Evolutionary conservation across 306 rosid genomes (phyloP), one percentile per base, ranked within the genome.

Genomic region (Sicyos edulis): DNA sequence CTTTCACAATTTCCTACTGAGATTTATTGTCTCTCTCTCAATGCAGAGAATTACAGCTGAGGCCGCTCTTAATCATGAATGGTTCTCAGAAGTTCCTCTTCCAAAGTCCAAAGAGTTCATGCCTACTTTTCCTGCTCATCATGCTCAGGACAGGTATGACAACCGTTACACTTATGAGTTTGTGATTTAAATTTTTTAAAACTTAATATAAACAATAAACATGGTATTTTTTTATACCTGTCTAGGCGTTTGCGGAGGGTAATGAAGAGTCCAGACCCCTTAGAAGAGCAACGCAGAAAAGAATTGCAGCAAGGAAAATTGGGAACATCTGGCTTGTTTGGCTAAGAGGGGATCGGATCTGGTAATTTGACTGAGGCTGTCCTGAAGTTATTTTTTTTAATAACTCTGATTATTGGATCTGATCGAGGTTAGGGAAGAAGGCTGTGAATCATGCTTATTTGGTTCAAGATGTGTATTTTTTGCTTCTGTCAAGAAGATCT

Each of bases 51-150:
- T 95, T 72, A 89, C 96, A 4, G 99, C 96, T 49, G 97, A 86
- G 77, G 96, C 82, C 14, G 99, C 99, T 75, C 87, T 95, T 61
- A 87, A 91, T 84, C 99, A 95, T 83, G 97, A 95, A 78, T 95
- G 99, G 99, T 95, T 95, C 64, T 79, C 80, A 19, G 99, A 95
- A 81, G 95, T 95, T 79, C 99, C 99, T 82, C 96, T 95, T 61
- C 99, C 99, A 70, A 95, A 91, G 77, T 80, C 95, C 2, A 95
- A 88, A 84, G 99, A 87, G 77, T 91, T 95, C 77, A 95, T 95
- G 99, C 99, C 99, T 21, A 95, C 99, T 14, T 95, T 91, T 75
- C 99, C 99, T 49, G 97, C 99, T 75, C 99, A 91, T 52, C 93
- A 95, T 83, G 97, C 99, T 71, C 99, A 95, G 80, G 97, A 95